These are phyloP conservation scores for Aegilops bicornis DNA, from an alignment of 176 grass and related monocot genomes.

Conservation along the genomic window DNA sequence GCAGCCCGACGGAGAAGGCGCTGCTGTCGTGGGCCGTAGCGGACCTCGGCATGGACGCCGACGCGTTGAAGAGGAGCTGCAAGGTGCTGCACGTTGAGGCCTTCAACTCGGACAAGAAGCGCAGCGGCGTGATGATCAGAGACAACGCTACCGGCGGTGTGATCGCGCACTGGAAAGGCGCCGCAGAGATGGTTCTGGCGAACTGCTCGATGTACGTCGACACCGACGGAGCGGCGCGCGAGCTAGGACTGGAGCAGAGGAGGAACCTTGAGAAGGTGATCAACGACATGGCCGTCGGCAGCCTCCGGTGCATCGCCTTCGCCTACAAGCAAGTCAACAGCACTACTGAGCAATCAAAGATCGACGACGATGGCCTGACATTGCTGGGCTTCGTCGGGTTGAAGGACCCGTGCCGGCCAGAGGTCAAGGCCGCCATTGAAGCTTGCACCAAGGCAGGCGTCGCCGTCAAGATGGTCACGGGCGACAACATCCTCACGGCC, in stretches of 20 bases:
- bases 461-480: conserved; percentile 85
- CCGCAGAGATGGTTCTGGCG: conserved; percentile 75
- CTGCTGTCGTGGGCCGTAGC: conserved; percentile 74
- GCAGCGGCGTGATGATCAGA: conserved; percentile 61
- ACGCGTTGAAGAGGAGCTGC: conserved; percentile 34
- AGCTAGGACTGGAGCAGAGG: conserved; percentile 36
- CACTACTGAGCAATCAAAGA: too few species aligned
- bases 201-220: conserved; percentile 42
- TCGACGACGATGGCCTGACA: too few species aligned
- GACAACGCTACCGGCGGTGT: conserved; percentile 30
- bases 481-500: conserved; percentile 87
- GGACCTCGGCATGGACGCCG: conserved; percentile 53
- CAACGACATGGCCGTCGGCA: conserved; percentile 48
- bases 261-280: conserved; percentile 50
- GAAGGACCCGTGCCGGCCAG: conserved; percentile 80
- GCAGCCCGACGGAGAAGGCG: conserved; percentile 94
- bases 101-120: conserved; percentile 95
- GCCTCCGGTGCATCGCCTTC: conserved; percentile 81
- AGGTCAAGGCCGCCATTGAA: conserved; percentile 56
- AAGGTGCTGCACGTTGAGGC: conserved; percentile 75
- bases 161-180: conserved; percentile 80
- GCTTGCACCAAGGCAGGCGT: conserved; percentile 57
- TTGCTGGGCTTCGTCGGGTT: conserved; percentile 35
- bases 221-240: conserved; percentile 9
- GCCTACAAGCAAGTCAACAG: conserved; percentile 54